Conservation (phyloP, 2,329 filamentous ascomycete genomes). For the Ophiostoma pallidulum region DNA sequence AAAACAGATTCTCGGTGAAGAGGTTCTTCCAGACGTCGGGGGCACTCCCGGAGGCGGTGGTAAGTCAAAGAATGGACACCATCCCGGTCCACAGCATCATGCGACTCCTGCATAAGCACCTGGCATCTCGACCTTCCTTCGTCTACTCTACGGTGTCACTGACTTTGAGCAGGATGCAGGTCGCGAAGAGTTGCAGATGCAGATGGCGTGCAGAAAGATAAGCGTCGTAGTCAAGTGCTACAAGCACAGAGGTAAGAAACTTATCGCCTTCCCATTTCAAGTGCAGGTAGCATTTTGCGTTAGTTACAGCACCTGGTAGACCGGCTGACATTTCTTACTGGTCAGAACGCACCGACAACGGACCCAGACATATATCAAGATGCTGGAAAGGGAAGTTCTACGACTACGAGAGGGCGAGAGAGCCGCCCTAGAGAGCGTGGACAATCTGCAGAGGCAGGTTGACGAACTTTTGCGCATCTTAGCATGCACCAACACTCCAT, state of each 20-base stretch:
- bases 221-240: not conserved
- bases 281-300: too few relatives aligned
- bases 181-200: not conserved
- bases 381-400: constrained; percentile 5
- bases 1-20: constrained; percentile 5
- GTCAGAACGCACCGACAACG: constrained; percentile 2
- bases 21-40: not conserved
- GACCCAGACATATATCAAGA: constrained; percentile 6
- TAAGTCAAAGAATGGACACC: too few relatives aligned
- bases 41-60: not conserved
- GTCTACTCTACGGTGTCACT: not conserved
- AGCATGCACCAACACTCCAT: not conserved
- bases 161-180: not conserved
- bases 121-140: too few relatives aligned
- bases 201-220: not conserved
- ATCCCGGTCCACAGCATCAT: too few relatives aligned
- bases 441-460: not conserved
- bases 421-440: not conserved
- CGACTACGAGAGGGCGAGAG: constrained; percentile 3
- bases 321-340: not conserved
- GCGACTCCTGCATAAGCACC: too few relatives aligned
- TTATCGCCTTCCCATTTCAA: not conserved
- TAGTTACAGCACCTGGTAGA: not conserved
- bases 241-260: not conserved
- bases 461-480: not conserved